Conservation (phyloP, 2,329 filamentous ascomycete genomes). For the Verticillium dahliae region DNA sequence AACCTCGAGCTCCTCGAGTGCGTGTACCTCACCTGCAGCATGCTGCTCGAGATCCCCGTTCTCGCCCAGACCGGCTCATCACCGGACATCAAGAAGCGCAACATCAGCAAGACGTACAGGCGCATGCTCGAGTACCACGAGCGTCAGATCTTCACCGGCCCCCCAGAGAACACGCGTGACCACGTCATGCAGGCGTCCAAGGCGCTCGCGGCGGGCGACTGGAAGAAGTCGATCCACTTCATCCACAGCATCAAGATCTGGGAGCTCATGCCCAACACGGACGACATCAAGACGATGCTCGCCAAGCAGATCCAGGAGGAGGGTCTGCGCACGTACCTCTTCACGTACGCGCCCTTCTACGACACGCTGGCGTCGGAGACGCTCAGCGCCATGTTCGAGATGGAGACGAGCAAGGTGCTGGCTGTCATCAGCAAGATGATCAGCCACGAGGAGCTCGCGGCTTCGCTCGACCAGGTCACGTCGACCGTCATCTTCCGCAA, state of each 20-base stretch:
- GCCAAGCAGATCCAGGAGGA: conserved; percentile 98
- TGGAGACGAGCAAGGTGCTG: conserved; percentile 83
- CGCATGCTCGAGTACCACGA: conserved; percentile 99
- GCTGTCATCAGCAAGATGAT: conserved; percentile 99
- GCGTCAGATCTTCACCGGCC: conserved; percentile 97
- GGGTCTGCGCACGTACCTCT: conserved; percentile 94
- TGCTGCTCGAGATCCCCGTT: conserved; percentile 96
- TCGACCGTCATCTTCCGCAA: conserved; percentile 98
- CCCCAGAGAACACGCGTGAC: conserved; percentile 96
- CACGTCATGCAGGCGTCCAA: conserved; percentile 99
- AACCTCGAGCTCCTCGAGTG: conserved; percentile 97
- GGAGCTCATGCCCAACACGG: conserved; percentile 90
- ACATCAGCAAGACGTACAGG: conserved; percentile 99
- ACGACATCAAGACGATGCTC: conserved; percentile 95
- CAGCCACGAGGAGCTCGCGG: conserved; percentile 94
- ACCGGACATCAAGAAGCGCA: conserved; percentile 91
- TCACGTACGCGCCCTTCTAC: conserved; percentile 99
- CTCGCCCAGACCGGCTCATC: conserved; percentile 95
- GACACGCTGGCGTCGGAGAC: conserved; percentile 87
- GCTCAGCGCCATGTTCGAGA: conserved; percentile 90
- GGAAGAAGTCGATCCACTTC: conserved; percentile 92
- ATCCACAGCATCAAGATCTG: conserved; percentile 99
- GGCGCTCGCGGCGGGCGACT: conserved; percentile 91
- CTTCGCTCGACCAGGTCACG: conserved; percentile 95
- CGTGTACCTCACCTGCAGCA: conserved; percentile 97